Base-by-base conservation (phyloP, 176 grass and related monocot species). In the Eremochloa ophiuroides region DNA sequence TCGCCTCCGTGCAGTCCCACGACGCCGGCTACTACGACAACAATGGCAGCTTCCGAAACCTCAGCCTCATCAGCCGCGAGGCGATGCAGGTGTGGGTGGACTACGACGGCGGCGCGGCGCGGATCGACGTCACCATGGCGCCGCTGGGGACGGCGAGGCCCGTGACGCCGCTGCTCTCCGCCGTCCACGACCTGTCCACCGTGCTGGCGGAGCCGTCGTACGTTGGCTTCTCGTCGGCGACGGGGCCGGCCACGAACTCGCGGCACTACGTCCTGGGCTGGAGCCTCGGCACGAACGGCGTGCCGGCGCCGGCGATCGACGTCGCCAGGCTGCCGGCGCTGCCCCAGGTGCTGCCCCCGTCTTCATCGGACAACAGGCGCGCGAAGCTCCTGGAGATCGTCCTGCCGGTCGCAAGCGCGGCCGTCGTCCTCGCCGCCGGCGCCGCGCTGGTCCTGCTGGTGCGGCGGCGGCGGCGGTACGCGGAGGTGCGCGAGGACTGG, bases 401-500 rank as follows among this genome's bases (percentile, higher is more conserved):
- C 0, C 58, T 78, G 41, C 77, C 77, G 13, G 5, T 89, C 8
- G 82, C 78, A 31, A 85, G 28, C 12, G 74, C 74, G 2, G 27
- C 61, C 29, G 62, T 91, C 25, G 43, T 91, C 7, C 37, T 85
- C n/a, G 2, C 84, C 5, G 10, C 81, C 3, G 75, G 69, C 22
- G 12, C 1, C 7, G 14, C 22, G 0, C 2, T 61, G 40, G 35
- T 82, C 22, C 53, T 73, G 3, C 38, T 81, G 18, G 68, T 69
- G 28, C 63, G 73, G n/a, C 56, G 85, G 65, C 68, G 55, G 14
- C 28, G 4, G 64, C 67, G 76, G 28, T 91, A 82, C 43, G 34
- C 77, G 0, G 89, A 91, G 75, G 3, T 85, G 3, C 77, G 78
- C 0, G 89, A 91, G 61, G 89, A 91, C 29, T 91, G 89, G 89